These are phyloP conservation scores for Daldinia loculata DNA, from an alignment of 495 filamentous ascomycete species.

Conservation along the genomic window DNA sequence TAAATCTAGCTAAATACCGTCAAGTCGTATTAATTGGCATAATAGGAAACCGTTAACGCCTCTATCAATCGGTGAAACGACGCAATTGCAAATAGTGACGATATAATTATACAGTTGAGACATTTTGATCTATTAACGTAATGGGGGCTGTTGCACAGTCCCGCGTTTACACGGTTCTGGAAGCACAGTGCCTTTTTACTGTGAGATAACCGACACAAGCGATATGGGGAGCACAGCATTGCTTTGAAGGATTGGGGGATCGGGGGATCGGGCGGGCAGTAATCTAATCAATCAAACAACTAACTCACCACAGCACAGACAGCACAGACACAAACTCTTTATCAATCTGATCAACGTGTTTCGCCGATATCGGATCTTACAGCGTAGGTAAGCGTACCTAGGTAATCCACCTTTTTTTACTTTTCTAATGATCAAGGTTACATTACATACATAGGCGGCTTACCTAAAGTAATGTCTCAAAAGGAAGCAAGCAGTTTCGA, in stretches of 20 bases:
- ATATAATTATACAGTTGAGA: not conserved
- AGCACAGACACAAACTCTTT: constrained; percentile 16
- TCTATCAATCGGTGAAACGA: not conserved
- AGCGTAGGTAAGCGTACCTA: too few species aligned
- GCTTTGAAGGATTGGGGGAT: constrained; percentile 34
- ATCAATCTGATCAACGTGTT: constrained; percentile 35
- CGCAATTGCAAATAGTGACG: not conserved
- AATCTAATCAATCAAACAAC: constrained; percentile 41
- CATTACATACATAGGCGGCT: not conserved
- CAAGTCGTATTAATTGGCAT: not conserved
- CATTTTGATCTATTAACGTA: not conserved
- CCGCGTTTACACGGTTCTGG: constrained; percentile 14
- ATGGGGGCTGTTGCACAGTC: not conserved
- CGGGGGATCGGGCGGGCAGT: constrained; percentile 27
- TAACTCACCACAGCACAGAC: not conserved
- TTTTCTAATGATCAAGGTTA: not conserved
- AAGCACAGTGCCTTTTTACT: constrained; percentile 21
- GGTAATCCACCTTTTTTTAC: not conserved
- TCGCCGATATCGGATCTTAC: constrained; percentile 26
- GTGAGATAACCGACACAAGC: not conserved
- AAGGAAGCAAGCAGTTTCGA: constrained; percentile 13
- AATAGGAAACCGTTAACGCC: not conserved
- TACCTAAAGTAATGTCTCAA: constrained; percentile 2
- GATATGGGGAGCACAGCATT: constrained; percentile 23
- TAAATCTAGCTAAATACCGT: not conserved